Percentiles rank a stretch among this genome's conserved stretches.
These are phyloP conservation scores for Lithohypha guttulata DNA, from an alignment of 2,329 filamentous ascomycete species.

Conservation along the genomic window DNA sequence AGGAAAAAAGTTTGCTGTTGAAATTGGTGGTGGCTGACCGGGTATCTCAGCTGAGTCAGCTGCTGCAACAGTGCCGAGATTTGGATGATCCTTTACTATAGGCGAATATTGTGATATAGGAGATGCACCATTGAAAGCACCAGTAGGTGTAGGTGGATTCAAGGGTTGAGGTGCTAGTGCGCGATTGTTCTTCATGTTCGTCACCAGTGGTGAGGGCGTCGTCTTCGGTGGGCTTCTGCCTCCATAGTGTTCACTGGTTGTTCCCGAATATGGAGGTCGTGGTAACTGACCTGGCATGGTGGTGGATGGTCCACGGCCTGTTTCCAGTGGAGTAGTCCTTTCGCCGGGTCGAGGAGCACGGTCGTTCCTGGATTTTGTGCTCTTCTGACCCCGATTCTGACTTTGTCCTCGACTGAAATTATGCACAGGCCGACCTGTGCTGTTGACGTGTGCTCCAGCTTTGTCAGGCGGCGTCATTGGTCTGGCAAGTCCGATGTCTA, in stretches of 20 bases:
- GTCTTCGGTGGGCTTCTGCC: neutral
- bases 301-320: slow-evolving; percentile 16
- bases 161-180: slow-evolving; percentile 18
- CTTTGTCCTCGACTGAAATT: slow-evolving; percentile 17
- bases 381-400: too few relatives aligned
- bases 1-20: slow-evolving; percentile 10
- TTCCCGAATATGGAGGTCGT: neutral
- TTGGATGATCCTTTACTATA: slow-evolving; percentile 19
- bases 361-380: neutral
- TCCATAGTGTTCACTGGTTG: neutral
- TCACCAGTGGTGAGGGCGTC: neutral
- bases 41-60: slow-evolving; percentile 4
- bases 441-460: neutral
- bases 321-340: neutral
- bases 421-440: slow-evolving; percentile 8
- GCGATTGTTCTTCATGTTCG: slow-evolving; percentile 15
- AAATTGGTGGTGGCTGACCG: slow-evolving; percentile 13
- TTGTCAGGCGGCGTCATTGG: slow-evolving; percentile 14
- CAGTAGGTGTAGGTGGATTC: slow-evolving; percentile 14
- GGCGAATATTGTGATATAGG: slow-evolving; percentile 22
- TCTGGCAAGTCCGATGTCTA: slow-evolving; percentile 16
- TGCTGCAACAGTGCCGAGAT: neutral
- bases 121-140: slow-evolving; percentile 21
- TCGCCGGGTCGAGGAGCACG: neutral
- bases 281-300: slow-evolving; percentile 4